These are phyloP conservation scores for Daldinia sp. DNA, from an alignment of 2,329 filamentous ascomycete genomes.

Conservation along the genomic window DNA sequence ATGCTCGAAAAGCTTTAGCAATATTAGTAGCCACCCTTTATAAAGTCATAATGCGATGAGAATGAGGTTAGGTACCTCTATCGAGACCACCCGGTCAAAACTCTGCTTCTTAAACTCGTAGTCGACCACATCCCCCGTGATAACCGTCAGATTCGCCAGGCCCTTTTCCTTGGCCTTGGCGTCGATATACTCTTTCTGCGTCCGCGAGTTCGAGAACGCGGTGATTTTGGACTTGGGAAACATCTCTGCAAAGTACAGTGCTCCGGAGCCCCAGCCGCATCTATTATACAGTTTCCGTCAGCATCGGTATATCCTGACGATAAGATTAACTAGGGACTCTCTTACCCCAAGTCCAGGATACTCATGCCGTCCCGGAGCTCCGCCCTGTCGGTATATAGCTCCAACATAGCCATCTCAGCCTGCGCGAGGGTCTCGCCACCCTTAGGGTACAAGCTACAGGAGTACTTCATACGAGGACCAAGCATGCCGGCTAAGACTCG, in stretches of 20 bases:
- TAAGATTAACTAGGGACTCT: background rate
- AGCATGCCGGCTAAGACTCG: slow-evolving; percentile 68
- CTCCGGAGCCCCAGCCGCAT: slow-evolving; percentile 74
- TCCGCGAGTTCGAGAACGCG: slow-evolving; percentile 74
- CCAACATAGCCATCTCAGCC: slow-evolving; percentile 73
- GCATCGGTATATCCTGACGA: background rate
- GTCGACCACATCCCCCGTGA: slow-evolving; percentile 72
- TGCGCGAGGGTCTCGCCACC: slow-evolving; percentile 69
- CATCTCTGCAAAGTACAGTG: slow-evolving; percentile 70
- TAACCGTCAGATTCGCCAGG: slow-evolving; percentile 67
- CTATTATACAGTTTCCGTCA: slow-evolving; percentile 46
- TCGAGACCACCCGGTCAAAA: slow-evolving; percentile 73
- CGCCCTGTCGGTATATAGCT: slow-evolving; percentile 68
- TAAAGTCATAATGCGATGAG: background rate
- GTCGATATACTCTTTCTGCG: slow-evolving; percentile 74
- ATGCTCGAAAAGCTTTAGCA: slow-evolving; percentile 70
- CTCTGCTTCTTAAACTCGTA: slow-evolving; percentile 66
- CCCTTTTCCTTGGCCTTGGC: slow-evolving; percentile 62
- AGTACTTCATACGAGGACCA: slow-evolving; percentile 77
- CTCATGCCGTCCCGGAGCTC: slow-evolving; percentile 66
- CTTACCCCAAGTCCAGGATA: slow-evolving; percentile 69
- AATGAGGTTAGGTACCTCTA: slow-evolving; percentile 55
- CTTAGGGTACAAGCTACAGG: slow-evolving; percentile 70
- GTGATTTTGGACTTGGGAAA: slow-evolving; percentile 69
- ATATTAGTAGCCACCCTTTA: background rate